Evolutionary conservation across 1,284 basidiomycete species (phyloP).

Genomic region (Marasmius fiardii): DNA sequence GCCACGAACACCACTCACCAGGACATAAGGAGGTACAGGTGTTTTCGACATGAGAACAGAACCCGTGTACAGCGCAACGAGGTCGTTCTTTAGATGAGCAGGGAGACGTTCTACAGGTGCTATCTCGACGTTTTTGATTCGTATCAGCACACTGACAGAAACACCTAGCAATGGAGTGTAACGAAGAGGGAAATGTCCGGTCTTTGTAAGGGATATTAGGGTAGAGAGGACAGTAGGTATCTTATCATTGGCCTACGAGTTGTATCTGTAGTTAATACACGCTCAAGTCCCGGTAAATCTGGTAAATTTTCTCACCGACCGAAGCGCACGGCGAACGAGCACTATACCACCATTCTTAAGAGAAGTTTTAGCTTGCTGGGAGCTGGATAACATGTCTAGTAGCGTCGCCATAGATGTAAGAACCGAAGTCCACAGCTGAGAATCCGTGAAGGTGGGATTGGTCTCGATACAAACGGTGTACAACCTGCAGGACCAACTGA

Average conservation of each 20-base stretch:
- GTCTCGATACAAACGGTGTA: constrained; percentile 49
- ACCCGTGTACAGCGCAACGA: constrained; percentile 50
- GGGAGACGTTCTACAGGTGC: constrained; percentile 38
- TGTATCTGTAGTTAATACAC: not conserved
- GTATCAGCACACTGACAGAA: constrained; percentile 57
- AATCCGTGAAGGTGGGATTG: constrained; percentile 41
- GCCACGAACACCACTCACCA: constrained; percentile 33
- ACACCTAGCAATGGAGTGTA: constrained; percentile 56
- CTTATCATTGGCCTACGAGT: constrained; percentile 41
- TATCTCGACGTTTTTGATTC: constrained; percentile 51
- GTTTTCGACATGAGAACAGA: constrained; percentile 58
- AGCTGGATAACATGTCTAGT: constrained; percentile 54
- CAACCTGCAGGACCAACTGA: constrained; percentile 71
- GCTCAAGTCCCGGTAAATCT: constrained; percentile 2
- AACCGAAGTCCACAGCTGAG: constrained; percentile 47
- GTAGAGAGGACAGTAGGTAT: constrained; percentile 48
- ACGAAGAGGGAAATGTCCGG: constrained; percentile 41
- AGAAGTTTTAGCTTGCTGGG: constrained; percentile 51
- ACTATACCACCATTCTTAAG: constrained; percentile 60
- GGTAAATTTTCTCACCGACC: constrained; percentile 42
- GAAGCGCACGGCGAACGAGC: constrained; percentile 58
- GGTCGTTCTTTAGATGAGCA: constrained; percentile 44
- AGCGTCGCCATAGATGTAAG: constrained; percentile 52
- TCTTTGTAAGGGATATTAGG: constrained; percentile 47
- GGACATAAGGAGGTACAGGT: constrained; percentile 44